A percentile compares a stretch with the other conserved stretches of the same genome.
Conservation (phyloP, 169 alveolate species). For the Eimeria tenella region DNA sequence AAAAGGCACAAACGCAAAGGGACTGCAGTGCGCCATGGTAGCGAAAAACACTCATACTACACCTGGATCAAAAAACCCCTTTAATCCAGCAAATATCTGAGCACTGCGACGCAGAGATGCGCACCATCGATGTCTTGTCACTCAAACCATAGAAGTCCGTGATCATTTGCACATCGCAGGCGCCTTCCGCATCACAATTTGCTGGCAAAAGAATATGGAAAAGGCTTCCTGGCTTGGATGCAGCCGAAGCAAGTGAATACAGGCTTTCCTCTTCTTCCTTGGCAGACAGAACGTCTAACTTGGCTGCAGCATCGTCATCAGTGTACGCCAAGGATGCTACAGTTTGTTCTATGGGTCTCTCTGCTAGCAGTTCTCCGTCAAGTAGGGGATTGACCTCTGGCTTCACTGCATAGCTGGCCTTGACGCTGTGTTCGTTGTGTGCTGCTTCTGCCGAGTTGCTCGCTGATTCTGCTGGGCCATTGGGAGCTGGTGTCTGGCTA, state of each 20-base stretch:
- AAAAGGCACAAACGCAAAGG: neutral
- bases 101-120: neutral
- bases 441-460: neutral
- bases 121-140: constrained; percentile 30
- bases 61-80: neutral
- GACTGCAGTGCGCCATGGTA: neutral
- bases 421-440: neutral
- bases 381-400: constrained; percentile 52
- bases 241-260: constrained; percentile 55
- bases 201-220: constrained; percentile 65
- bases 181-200: constrained; percentile 64
- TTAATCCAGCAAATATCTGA: neutral
- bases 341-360: neutral
- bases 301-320: neutral
- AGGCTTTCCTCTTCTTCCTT: constrained; percentile 50
- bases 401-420: constrained; percentile 14
- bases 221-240: constrained; percentile 74
- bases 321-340: neutral
- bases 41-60: neutral
- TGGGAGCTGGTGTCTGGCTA: neutral
- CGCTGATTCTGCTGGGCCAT: neutral
- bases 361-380: constrained; percentile 18
- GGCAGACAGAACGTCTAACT: neutral
- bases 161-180: constrained; percentile 9
- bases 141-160: constrained; percentile 68